Evolutionary conservation across 2,329 filamentous ascomycete genomes (phyloP), one percentile per base, ranked within the genome.

Genomic region (Didymella arachidicola): DNA sequence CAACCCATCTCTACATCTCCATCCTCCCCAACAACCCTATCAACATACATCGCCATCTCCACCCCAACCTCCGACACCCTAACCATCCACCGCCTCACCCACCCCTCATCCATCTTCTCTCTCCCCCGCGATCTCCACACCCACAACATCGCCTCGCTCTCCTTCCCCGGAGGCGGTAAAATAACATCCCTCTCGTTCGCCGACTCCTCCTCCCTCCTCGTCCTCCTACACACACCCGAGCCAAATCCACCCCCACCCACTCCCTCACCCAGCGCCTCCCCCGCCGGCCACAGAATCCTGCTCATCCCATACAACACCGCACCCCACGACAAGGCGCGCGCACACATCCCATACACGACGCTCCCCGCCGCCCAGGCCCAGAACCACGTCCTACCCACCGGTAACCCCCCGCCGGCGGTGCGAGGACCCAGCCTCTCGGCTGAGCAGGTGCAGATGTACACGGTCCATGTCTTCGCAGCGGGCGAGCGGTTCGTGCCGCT

Each of bases 181-280:
- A 11, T 43, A 2, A 26, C 25, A 51, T 73, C 54, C 22, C 70
- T 76, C 62, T 75, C 34, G 69, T 92, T 93, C 68, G 81, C 91
- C 42, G 82, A 89, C 66, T 85, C 89, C 54, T 75, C 81, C 12
- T 81, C 79, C 0, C 72, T 93, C 1, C 80, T 92, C 52, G 65
- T 91, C 1, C 81, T 93, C 2, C 84, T 83, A 76, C 69, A 66
- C 65, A 57, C 45, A 6, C n/a, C 34, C 38, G 3, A 7, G 2
- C 7, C n/a, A 4, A 22, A 4, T 19, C 19, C 22, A 22, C 22
- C 22, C 22, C 22, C n/a, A n/a, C n/a, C n/a, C n/a, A n/a, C n/a
- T n/a, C n/a, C 19, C 5, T 41, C 38, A 14, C 11, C 25, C 38
- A 11, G 18, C 11, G 38, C 12, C 2, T 41, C 38, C 3, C 19